These are phyloP conservation scores for Penicillium cosmopolitanum DNA, from an alignment of 495 filamentous ascomycete species.

Conservation along the genomic window DNA sequence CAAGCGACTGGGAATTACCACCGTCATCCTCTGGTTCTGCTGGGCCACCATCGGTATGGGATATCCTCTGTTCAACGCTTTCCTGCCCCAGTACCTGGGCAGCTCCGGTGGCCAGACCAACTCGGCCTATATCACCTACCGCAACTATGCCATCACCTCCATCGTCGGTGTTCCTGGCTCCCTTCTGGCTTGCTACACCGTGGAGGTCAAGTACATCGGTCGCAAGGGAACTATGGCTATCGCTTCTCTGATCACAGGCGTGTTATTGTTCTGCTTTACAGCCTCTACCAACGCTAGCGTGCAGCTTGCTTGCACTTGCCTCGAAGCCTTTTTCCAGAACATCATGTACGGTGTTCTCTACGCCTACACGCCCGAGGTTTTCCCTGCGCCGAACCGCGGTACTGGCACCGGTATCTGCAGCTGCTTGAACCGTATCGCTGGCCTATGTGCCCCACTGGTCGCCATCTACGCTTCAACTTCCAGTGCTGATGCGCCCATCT, in stretches of 20 bases:
- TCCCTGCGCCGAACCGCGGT: conserved; percentile 61
- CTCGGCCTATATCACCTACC: conserved; percentile 55
- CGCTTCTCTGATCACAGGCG: conserved; percentile 55
- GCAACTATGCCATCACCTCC: conserved; percentile 63
- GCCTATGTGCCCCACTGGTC: conserved; percentile 61
- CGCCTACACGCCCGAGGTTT: conserved; percentile 64
- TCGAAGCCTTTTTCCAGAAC: conserved; percentile 65
- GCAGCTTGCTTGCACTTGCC: conserved; percentile 55
- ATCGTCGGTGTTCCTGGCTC: conserved; percentile 61
- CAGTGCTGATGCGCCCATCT: conserved; percentile 54
- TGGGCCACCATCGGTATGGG: conserved; percentile 63
- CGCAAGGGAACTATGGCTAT: conserved; percentile 63
- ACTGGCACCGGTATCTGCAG: conserved; percentile 61
- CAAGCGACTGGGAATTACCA: conserved; percentile 52
- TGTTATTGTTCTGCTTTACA: conserved; percentile 65
- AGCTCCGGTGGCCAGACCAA: conserved; percentile 41
- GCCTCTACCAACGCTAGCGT: conserved; percentile 47
- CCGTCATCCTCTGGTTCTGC: conserved; percentile 57
- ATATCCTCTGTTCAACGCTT: conserved; percentile 62
- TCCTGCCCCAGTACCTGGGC: conserved; percentile 61
- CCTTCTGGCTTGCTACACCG: conserved; percentile 57
- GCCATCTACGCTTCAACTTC: conserved; percentile 50
- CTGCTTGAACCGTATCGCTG: conserved; percentile 59
- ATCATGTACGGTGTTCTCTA: conserved; percentile 68
- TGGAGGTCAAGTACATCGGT: conserved; percentile 62